Percentiles rank a stretch among this genome's conserved stretches.
Evolutionary conservation across 1,284 basidiomycete species (phyloP).

Genomic region (Sparassis latifolia): DNA sequence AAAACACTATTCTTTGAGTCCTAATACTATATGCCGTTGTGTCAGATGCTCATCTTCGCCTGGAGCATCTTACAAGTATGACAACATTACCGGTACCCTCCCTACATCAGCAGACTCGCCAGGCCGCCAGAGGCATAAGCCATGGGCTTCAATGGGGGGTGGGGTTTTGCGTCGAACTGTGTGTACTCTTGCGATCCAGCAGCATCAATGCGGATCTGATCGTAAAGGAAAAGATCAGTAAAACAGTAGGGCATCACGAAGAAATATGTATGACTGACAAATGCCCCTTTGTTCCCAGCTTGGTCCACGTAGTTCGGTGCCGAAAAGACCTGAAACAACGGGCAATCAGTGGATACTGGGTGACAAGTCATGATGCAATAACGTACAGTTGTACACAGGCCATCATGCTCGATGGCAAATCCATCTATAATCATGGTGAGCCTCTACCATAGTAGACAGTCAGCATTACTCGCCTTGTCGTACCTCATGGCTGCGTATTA

Average conservation of each 20-base stretch:
- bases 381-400: conserved; percentile 79
- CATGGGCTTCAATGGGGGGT: conserved; percentile 91
- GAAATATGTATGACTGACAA: conserved; percentile 39
- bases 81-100: no score
- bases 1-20: no score
- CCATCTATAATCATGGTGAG: conserved; percentile 45
- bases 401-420: conserved; percentile 86
- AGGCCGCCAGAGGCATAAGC: conserved; percentile 72
- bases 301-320: conserved; percentile 85
- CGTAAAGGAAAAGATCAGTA: conserved; percentile 3
- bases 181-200: conserved; percentile 71
- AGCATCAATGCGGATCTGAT: conserved; percentile 77
- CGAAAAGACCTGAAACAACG: conserved; percentile 57
- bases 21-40: no score
- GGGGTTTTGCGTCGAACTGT: conserved; percentile 83
- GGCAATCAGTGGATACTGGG: conserved; percentile 1
- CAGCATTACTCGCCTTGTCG: conserved; percentile 62
- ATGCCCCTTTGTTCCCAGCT: conserved; percentile 76
- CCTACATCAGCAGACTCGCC: conserved; percentile 54
- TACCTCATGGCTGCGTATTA: conserved; percentile 97
- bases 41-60: no score
- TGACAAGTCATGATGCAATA: neutral
- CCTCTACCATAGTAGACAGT: neutral
- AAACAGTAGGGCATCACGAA: neutral
- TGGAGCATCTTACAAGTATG: no score